phyloP scores from a whole-genome alignment of 257 asterid species.

The Orobanche coerulescens region DNA sequence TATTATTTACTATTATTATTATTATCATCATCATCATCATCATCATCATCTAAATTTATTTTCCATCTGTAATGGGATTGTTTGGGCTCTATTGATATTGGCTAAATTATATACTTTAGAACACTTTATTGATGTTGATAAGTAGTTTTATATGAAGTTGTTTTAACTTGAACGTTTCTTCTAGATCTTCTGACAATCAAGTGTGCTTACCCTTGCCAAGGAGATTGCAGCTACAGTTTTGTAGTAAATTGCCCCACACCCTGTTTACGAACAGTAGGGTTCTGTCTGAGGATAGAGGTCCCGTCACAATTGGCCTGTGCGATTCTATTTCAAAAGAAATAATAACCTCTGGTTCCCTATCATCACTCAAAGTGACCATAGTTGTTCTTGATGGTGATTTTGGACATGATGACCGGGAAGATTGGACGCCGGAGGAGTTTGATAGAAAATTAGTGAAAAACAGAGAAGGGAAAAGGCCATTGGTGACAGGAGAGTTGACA shows the following conservation, averaged over 20 bases:
- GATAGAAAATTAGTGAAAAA: constrained; percentile 33
- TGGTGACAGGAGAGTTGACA: constrained; percentile 51
- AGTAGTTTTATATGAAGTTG: not conserved
- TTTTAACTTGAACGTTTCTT: constrained; percentile 6
- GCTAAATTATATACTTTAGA: not conserved
- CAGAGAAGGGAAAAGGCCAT: constrained; percentile 81
- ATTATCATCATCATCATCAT: no score
- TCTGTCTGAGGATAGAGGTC: constrained; percentile 28
- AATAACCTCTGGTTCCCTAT: constrained; percentile 47
- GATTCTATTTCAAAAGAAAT: constrained; percentile 34
- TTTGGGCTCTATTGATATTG: not conserved
- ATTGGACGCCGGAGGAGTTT: constrained; percentile 59
- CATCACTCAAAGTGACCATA: constrained; percentile 42
- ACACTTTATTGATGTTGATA: not conserved
- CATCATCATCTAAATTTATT: no score
- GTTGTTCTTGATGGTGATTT: constrained; percentile 83
- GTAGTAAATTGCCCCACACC: constrained; percentile 32
- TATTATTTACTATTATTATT: no score
- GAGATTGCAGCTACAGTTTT: constrained; percentile 45
- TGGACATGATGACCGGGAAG: constrained; percentile 43
- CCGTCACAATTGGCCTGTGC: constrained; percentile 35
- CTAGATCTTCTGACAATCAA: constrained; percentile 36
- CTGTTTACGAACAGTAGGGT: constrained; percentile 55
- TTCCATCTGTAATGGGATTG: not conserved
- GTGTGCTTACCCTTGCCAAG: constrained; percentile 35